Conservation (phyloP, 1,284 basidiomycete species). For the Kalmanozyma brasiliensis region DNA sequence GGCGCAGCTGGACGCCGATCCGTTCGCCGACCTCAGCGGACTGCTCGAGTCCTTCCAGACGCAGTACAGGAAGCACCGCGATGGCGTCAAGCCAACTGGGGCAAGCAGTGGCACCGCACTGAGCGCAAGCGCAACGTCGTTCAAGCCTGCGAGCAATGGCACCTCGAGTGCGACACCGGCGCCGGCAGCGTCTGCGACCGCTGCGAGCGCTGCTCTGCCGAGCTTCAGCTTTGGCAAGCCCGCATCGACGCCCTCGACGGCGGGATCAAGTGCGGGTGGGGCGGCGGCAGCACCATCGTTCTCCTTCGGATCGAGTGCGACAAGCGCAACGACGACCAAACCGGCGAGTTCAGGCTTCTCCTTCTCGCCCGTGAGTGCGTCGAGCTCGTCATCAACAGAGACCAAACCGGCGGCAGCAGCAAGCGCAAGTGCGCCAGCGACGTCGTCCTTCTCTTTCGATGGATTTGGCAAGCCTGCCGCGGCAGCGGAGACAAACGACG, state of each 20-base stretch:
- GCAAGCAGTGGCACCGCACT: constrained; percentile 1
- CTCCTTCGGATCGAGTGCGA: constrained; percentile 3
- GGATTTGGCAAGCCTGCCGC: constrained; percentile 3
- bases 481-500: neutral
- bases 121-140: constrained; percentile 11
- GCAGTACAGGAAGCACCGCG: constrained; percentile 39
- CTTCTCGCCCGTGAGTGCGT: constrained; percentile 24
- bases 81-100: constrained; percentile 4
- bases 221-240: constrained; percentile 39
- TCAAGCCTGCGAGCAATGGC: constrained; percentile 27
- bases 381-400: constrained; percentile 7
- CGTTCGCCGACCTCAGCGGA: constrained; percentile 31
- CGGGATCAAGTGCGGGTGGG: neutral
- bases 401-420: neutral
- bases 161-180: constrained; percentile 4
- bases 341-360: constrained; percentile 30
- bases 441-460: constrained; percentile 23
- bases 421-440: constrained; percentile 10
- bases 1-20: constrained; percentile 36
- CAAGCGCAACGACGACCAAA: constrained; percentile 6
- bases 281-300: constrained; percentile 2
- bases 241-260: constrained; percentile 3
- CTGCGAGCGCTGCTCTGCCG: constrained; percentile 10
- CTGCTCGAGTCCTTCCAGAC: constrained; percentile 30
- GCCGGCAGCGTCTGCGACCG: constrained; percentile 2